Percentiles rank a stretch among this genome's conserved stretches.
phyloP scores from a whole-genome alignment of 495 filamentous ascomycete species.

The Staphylotrichum tortipilum region DNA sequence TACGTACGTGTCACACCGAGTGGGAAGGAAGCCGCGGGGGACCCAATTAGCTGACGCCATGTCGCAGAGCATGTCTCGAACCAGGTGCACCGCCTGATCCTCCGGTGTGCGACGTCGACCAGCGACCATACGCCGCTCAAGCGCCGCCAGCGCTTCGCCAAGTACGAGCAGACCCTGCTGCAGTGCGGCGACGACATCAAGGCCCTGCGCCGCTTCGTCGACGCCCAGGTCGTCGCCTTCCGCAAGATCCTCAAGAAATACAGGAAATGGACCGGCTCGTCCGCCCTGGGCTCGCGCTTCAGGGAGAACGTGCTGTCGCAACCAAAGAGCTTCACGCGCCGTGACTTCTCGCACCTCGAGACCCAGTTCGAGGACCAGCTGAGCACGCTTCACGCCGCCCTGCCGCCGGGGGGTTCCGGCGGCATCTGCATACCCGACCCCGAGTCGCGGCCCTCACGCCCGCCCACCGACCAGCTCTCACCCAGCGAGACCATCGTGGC shows the following conservation, averaged over 20 bases:
- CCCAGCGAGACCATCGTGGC: slow-evolving; percentile 15
- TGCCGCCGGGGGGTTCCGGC: slow-evolving; percentile 15
- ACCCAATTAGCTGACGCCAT: slow-evolving; percentile 3
- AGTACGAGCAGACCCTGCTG: slow-evolving; percentile 37
- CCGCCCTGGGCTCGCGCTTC: slow-evolving; percentile 49
- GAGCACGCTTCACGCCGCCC: slow-evolving; percentile 39
- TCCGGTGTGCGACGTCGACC: slow-evolving; percentile 31
- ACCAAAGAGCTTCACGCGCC: slow-evolving; percentile 54
- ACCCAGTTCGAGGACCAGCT: slow-evolving; percentile 48
- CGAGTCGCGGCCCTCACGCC: slow-evolving; percentile 12
- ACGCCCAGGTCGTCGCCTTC: slow-evolving; percentile 57
- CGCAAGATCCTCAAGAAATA: slow-evolving; percentile 72
- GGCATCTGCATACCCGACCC: slow-evolving; percentile 8
- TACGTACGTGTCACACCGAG: slow-evolving; percentile 38
- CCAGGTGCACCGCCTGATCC: slow-evolving; percentile 40
- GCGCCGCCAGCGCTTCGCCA: slow-evolving; percentile 37
- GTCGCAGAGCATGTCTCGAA: slow-evolving; percentile 42
- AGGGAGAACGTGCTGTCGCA: slow-evolving; percentile 44
- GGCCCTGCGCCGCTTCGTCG: slow-evolving; percentile 51
- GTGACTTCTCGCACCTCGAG: slow-evolving; percentile 47
- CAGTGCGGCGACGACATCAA: slow-evolving; percentile 55
- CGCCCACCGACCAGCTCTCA: slow-evolving; percentile 3
- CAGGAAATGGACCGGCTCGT: slow-evolving; percentile 62
- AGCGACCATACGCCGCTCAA: slow-evolving; percentile 25
- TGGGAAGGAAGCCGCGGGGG: too few species aligned